A percentile compares a stretch with the other conserved stretches of the same genome.
Conservation (phyloP, 2,329 filamentous ascomycete genomes). For the Arthrinium phaeospermum region DNA sequence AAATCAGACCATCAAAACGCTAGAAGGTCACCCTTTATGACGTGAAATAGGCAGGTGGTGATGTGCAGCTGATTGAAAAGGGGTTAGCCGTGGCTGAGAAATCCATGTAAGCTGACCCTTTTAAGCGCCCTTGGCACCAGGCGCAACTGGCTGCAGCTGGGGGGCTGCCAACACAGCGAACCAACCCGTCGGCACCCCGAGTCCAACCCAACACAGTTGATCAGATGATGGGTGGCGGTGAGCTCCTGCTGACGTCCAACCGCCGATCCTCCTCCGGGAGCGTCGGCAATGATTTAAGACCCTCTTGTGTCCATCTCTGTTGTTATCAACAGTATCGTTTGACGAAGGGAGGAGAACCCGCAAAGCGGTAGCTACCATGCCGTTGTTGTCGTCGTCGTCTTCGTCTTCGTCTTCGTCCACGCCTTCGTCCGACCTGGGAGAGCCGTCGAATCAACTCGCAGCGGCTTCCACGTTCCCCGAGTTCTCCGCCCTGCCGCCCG, state of each 20-base stretch:
- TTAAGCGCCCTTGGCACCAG: background rate
- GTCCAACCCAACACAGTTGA: background rate
- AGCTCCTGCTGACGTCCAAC: background rate
- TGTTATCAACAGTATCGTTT: background rate
- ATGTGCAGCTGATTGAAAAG: background rate
- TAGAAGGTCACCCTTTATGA: too few species aligned
- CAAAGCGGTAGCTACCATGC: background rate
- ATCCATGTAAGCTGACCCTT: background rate
- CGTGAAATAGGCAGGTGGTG: background rate
- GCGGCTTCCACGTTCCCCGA: background rate
- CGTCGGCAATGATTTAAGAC: background rate
- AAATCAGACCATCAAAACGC: background rate
- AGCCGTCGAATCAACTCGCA: background rate
- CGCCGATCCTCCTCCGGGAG: background rate
- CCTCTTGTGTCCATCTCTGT: background rate
- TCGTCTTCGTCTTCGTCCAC: too few species aligned
- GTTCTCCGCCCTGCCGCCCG: background rate
- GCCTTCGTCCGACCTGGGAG: too few species aligned
- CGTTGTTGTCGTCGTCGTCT: background rate
- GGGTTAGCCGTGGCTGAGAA: background rate
- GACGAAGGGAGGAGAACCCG: background rate
- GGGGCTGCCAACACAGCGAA: background rate
- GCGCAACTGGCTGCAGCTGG: background rate
- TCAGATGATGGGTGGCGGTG: slow-evolving; percentile 4
- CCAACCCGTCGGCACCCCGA: background rate